A percentile compares a stretch with the other conserved stretches of the same genome.
These are phyloP conservation scores for Guadua angustifolia DNA, from an alignment of 176 grass and related monocot species.

Conservation along the genomic window DNA sequence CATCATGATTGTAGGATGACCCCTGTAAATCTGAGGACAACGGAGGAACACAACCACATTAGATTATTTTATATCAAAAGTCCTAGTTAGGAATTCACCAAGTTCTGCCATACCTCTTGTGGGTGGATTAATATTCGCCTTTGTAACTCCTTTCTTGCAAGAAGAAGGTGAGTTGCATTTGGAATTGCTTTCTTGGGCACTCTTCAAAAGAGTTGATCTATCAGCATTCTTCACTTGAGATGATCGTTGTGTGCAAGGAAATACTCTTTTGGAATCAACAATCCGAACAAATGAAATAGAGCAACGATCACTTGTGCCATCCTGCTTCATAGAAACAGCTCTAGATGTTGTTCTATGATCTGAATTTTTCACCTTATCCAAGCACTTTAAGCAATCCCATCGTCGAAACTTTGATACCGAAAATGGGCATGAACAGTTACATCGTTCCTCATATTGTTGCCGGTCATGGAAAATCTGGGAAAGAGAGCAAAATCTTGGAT, in stretches of 20 bases:
- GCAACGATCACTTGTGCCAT: conserved; percentile 46
- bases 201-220: conserved; percentile 26
- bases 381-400: conserved; percentile 74
- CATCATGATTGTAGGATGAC: conserved; percentile 14
- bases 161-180: conserved; percentile 39
- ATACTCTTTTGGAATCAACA: conserved; percentile 37
- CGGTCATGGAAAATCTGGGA: conserved; percentile 51
- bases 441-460: conserved; percentile 25
- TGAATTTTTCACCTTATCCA: conserved; percentile 42
- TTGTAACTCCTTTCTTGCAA: conserved; percentile 24
- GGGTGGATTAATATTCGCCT: conserved; percentile 27
- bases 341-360: conserved; percentile 20
- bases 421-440: conserved; percentile 25
- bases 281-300: conserved; percentile 63
- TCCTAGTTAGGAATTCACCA: conserved; percentile 7
- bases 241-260: conserved; percentile 45
- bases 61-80: conserved; percentile 1
- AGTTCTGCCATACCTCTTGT: conserved; percentile 47
- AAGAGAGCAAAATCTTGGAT: conserved; percentile 52
- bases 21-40: conserved; percentile 41
- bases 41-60: neutral
- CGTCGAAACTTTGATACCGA: conserved; percentile 50
- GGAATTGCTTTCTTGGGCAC: conserved; percentile 47
- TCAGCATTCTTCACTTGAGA: conserved; percentile 42
- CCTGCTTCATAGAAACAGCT: conserved; percentile 34